phyloP scores from a whole-genome alignment of 2,329 filamentous ascomycete genomes.

The Fusarium annulatum region DNA sequence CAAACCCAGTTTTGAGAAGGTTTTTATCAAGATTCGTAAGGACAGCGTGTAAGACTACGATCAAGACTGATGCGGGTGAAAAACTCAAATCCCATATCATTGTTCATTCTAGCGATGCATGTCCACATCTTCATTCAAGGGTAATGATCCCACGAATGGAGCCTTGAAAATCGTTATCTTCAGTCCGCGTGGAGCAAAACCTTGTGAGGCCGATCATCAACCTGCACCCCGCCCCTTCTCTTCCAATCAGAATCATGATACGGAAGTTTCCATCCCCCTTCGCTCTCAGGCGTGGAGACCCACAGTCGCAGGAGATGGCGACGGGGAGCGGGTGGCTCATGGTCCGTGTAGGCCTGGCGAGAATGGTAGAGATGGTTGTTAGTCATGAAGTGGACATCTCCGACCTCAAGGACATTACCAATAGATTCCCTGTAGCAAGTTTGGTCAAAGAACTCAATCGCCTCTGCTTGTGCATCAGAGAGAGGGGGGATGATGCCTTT shows the following conservation, averaged over 20 bases:
- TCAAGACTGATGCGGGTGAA: background rate
- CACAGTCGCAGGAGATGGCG: constrained; percentile 86
- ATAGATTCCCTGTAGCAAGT: constrained; percentile 77
- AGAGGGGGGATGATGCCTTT: constrained; percentile 31
- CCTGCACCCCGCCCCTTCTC: constrained; percentile 75
- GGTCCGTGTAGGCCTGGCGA: constrained; percentile 76
- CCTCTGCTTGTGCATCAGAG: constrained; percentile 64
- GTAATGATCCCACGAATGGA: background rate
- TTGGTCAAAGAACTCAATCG: constrained; percentile 71
- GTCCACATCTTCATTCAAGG: background rate
- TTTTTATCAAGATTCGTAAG: background rate
- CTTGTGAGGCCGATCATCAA: constrained; percentile 19
- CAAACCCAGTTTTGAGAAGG: background rate
- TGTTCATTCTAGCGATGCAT: background rate
- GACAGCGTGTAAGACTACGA: background rate
- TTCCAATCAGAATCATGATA: constrained; percentile 82
- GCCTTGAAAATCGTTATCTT: background rate
- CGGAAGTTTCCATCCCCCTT: constrained; percentile 85
- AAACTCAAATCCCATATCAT: background rate
- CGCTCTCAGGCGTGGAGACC: constrained; percentile 80
- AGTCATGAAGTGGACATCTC: constrained; percentile 85
- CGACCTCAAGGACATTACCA: constrained; percentile 86
- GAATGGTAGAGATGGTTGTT: constrained; percentile 85
- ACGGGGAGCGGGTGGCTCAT: constrained; percentile 72
- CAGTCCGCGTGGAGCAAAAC: constrained; percentile 13